These are phyloP conservation scores for Cyclocybe aegerita DNA, from an alignment of 768 basidiomycete species.

Conservation along the genomic window DNA sequence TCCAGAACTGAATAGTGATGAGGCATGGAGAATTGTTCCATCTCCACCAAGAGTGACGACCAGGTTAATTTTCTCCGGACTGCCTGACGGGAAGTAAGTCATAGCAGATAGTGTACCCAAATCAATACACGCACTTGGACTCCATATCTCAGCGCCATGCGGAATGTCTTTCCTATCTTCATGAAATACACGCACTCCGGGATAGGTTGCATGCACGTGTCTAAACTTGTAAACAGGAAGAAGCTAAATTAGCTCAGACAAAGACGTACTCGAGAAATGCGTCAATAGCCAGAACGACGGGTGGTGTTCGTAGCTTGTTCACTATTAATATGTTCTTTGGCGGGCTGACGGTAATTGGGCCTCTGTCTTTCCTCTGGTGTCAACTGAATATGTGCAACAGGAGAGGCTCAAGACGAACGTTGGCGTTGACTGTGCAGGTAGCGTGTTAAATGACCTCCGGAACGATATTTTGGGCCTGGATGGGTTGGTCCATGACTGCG, in stretches of 20 bases:
- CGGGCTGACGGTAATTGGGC: constrained; percentile 31
- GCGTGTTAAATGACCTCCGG: constrained; percentile 9
- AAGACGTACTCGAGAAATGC: constrained; percentile 63
- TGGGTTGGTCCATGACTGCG: not conserved
- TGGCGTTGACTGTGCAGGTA: constrained; percentile 21
- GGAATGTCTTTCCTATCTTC: constrained; percentile 69
- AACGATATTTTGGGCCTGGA: not conserved
- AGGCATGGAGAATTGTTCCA: constrained; percentile 92
- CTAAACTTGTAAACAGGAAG: constrained; percentile 28
- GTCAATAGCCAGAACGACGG: constrained; percentile 74
- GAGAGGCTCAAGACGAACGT: constrained; percentile 25
- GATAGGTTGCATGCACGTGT: constrained; percentile 57
- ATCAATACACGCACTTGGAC: constrained; percentile 43
- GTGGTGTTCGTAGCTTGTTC: constrained; percentile 78
- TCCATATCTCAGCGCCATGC: constrained; percentile 64
- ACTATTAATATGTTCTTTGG: constrained; percentile 73
- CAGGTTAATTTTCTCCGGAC: constrained; percentile 71
- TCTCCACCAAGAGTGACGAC: constrained; percentile 93
- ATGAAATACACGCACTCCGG: constrained; percentile 62
- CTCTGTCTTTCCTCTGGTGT: constrained; percentile 36
- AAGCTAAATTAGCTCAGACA: constrained; percentile 3
- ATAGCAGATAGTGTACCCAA: constrained; percentile 2
- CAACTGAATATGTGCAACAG: constrained; percentile 15
- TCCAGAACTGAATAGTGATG: constrained; percentile 86
- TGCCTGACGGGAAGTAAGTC: constrained; percentile 31